Conservation (phyloP, 1,139 yeast genomes). For the Candida gigantensis region DNA sequence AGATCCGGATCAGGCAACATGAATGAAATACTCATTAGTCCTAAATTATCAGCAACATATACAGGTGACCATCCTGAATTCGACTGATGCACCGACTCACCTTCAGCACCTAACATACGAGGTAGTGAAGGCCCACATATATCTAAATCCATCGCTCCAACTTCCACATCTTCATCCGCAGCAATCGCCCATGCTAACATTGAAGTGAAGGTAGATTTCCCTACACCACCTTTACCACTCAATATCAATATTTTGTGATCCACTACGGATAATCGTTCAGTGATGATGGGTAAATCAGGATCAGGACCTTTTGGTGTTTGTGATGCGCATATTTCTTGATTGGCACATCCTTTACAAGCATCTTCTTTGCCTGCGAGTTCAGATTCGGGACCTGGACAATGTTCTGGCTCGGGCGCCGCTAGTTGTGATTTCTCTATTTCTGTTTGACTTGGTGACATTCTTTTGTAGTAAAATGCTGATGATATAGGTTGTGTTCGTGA, state of each 20-base stretch:
- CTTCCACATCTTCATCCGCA: slow-evolving; percentile 80
- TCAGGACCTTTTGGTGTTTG: slow-evolving; percentile 90
- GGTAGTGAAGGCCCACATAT: slow-evolving; percentile 98
- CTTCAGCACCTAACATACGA: slow-evolving; percentile 88
- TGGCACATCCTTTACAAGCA: slow-evolving; percentile 94
- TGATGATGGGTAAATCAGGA: slow-evolving; percentile 85
- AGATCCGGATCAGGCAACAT: slow-evolving; percentile 93
- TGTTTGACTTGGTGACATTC: slow-evolving; percentile 28
- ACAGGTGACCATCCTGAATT: slow-evolving; percentile 97
- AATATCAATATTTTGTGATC: slow-evolving; percentile 83
- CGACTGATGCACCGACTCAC: slow-evolving; percentile 85
- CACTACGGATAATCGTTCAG: slow-evolving; percentile 63
- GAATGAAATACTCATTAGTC: slow-evolving; percentile 93
- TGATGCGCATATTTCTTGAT: slow-evolving; percentile 84
- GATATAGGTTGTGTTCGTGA: no score
- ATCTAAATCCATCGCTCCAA: slow-evolving; percentile 96
- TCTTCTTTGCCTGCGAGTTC: slow-evolving; percentile 91
- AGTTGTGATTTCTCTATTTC: slow-evolving; percentile 25
- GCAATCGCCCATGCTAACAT: slow-evolving; percentile 97
- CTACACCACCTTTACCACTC: slow-evolving; percentile 98
- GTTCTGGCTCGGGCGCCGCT: slow-evolving; percentile 78
- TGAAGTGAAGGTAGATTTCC: slow-evolving; percentile 92
- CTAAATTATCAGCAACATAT: slow-evolving; percentile 90
- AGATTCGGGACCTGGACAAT: slow-evolving; percentile 98
- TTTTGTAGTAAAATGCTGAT: no score